A percentile compares a stretch with the other conserved stretches of the same genome.
These are phyloP conservation scores for Euphorbia celastroides DNA, from an alignment of 441 rosid genomes.

Conservation along the genomic window DNA sequence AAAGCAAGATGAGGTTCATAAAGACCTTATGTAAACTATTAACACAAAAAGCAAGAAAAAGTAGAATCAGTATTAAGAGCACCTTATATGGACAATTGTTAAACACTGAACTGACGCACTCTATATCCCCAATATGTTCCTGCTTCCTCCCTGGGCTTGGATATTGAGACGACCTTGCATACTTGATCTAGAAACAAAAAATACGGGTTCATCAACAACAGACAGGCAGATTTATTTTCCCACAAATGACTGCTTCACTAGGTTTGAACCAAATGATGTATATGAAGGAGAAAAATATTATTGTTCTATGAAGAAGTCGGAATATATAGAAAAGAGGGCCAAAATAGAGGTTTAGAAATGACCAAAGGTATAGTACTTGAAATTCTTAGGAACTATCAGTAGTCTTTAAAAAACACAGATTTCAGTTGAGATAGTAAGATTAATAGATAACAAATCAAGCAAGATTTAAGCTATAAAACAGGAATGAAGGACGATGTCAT, in stretches of 20 bases:
- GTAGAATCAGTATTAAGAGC: conserved; percentile 8
- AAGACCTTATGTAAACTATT: conserved; percentile 10
- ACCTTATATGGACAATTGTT: conserved; percentile 65
- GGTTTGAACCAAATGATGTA: background rate
- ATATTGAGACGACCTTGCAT: conserved; percentile 57
- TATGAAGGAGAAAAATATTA: background rate
- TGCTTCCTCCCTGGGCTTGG: conserved; percentile 71
- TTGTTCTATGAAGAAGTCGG: background rate
- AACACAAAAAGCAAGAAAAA: conserved; percentile 1
- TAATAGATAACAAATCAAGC: background rate
- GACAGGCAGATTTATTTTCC: background rate
- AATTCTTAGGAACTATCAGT: background rate
- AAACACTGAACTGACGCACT: conserved; percentile 83
- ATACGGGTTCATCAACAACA: conserved; percentile 16
- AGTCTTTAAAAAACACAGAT: too few species aligned
- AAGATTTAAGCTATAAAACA: conserved; percentile 6
- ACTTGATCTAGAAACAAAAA: conserved; percentile 51
- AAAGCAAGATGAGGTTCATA: conserved; percentile 20
- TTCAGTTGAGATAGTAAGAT: background rate
- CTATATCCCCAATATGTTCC: conserved; percentile 92
- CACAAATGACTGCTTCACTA: conserved; percentile 4
- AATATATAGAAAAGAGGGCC: background rate
- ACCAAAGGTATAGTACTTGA: background rate
- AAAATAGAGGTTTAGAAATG: background rate
- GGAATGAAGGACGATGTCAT: conserved; percentile 9